A percentile compares a stretch with the other conserved stretches of the same genome.
Evolutionary conservation across 257 asterid species (phyloP).

Genomic region (Coffea eugenioides): DNA sequence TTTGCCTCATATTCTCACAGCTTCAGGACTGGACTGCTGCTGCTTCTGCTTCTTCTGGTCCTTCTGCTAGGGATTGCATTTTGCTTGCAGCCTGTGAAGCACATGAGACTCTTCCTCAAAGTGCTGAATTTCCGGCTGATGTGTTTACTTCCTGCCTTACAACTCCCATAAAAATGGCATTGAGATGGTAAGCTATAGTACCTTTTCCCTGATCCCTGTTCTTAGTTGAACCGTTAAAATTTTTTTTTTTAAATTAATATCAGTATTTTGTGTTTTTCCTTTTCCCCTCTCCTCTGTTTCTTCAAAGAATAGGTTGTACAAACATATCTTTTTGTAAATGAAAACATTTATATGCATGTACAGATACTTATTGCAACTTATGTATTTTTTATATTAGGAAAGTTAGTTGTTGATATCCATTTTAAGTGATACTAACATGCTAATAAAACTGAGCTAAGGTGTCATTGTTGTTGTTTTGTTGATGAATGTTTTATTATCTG

Average conservation of each 20-base stretch:
- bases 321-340: not conserved
- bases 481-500: not conserved
- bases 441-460: not conserved
- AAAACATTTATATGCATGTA: not conserved
- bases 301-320: not conserved
- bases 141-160: slow-evolving; percentile 97
- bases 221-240: not conserved
- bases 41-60: slow-evolving; percentile 54
- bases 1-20: slow-evolving; percentile 38
- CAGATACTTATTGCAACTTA: not conserved
- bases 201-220: slow-evolving; percentile 11
- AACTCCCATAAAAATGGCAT: slow-evolving; percentile 95
- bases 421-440: not conserved
- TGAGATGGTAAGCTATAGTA: slow-evolving; percentile 68
- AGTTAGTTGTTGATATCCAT: not conserved
- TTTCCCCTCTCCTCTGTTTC: not conserved
- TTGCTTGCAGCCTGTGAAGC: slow-evolving; percentile 93
- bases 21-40: slow-evolving; percentile 75
- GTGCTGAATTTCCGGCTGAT: slow-evolving; percentile 96
- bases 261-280: not conserved
- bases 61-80: slow-evolving; percentile 59
- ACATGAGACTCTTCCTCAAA: slow-evolving; percentile 91
- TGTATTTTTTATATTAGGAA: not conserved
- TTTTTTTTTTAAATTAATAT: not conserved
- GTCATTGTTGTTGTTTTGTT: not conserved